Percentiles rank a stretch among this genome's conserved stretches.
Evolutionary conservation across 148 eudicot genomes (phyloP).

Genomic region (Spergularia bocconei): DNA sequence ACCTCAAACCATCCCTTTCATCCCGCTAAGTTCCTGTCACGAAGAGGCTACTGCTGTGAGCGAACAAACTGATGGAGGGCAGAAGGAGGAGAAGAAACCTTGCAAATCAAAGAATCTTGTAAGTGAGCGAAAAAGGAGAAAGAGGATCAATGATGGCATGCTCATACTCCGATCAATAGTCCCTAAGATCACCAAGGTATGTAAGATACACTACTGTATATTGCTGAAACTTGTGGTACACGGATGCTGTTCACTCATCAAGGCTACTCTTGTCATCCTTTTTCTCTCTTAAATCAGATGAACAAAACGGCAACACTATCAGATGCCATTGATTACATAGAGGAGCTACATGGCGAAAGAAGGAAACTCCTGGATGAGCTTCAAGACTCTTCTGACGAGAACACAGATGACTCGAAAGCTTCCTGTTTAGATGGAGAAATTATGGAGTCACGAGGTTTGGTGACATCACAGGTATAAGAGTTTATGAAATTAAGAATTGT

Average conservation of each 20-base stretch:
- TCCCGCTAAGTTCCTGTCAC: slow-evolving; percentile 1
- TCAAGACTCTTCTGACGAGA: slow-evolving; percentile 23
- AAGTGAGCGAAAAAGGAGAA: slow-evolving; percentile 59
- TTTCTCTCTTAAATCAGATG: slow-evolving; percentile 43
- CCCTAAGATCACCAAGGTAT: slow-evolving; percentile 87
- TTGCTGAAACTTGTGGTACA: not conserved
- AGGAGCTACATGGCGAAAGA: slow-evolving; percentile 45
- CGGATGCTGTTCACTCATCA: not conserved
- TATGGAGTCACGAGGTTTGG: not conserved
- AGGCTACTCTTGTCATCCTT: not conserved
- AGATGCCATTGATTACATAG: slow-evolving; percentile 77
- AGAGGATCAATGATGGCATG: slow-evolving; percentile 46
- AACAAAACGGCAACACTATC: slow-evolving; percentile 57
- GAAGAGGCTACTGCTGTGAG: slow-evolving; percentile 1
- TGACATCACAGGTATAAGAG: slow-evolving; percentile 37
- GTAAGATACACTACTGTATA: not conserved
- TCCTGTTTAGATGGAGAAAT: slow-evolving; percentile 13
- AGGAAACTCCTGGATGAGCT: slow-evolving; percentile 49
- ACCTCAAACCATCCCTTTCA: slow-evolving; percentile 32
- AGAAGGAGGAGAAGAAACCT: slow-evolving; percentile 25
- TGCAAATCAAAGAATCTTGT: slow-evolving; percentile 56
- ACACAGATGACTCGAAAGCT: slow-evolving; percentile 10
- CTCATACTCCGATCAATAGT: slow-evolving; percentile 60
- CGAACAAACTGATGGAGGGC: slow-evolving; percentile 13
- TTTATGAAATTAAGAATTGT: not conserved